Evolutionary conservation across 768 basidiomycete genomes (phyloP), one percentile per base, ranked within the genome.

Genomic region (Piloderma croceum): DNA sequence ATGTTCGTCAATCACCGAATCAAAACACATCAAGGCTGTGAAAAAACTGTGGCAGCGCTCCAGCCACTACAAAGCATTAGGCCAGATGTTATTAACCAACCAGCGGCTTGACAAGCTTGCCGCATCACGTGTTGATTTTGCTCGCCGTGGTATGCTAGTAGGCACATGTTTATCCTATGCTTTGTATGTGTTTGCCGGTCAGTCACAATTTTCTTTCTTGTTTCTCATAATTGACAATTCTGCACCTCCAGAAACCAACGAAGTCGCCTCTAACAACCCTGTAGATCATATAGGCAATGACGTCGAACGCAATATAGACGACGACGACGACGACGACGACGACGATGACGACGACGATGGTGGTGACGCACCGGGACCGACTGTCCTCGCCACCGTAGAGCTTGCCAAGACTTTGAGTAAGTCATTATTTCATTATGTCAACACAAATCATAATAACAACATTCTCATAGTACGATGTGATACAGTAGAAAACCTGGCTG

Each of bases 11-110:
- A 67, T 65, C 10, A 67, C 57, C 0, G 63, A 68, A 18, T 53
- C 52, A 0, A 61, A 59, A 18, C 65, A 64, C 24, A 62, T 65
- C 35, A 59, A 52, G 6, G 63, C 60, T 17, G 56, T 65, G 20
- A 68, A 67, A 43, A 34, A 56, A 18, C 65, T 64, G 0, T 68
- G 63, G 63, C 46, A 57, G 0, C 45, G 53, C 4, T 64, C 61
- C 0, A 67, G 43, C 43, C 51, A 38, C 0, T 49, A 54, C 39
- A 42, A 66, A 7, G 53, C 65, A 1, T 48, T 69, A 3, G 49
- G 47, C 0, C 64, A 68, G 35, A 69, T 68, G 63, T 51, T 69
- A 6, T 31, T 55, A 6, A 62, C 57, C 1, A 64, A 59, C 38
- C 52, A 52, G 15, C 38, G 50, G 12, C 41, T 58, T 1, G 58